Evolutionary conservation across 2,329 filamentous ascomycete species (phyloP).

Genomic region (Colletotrichum trifolii): DNA sequence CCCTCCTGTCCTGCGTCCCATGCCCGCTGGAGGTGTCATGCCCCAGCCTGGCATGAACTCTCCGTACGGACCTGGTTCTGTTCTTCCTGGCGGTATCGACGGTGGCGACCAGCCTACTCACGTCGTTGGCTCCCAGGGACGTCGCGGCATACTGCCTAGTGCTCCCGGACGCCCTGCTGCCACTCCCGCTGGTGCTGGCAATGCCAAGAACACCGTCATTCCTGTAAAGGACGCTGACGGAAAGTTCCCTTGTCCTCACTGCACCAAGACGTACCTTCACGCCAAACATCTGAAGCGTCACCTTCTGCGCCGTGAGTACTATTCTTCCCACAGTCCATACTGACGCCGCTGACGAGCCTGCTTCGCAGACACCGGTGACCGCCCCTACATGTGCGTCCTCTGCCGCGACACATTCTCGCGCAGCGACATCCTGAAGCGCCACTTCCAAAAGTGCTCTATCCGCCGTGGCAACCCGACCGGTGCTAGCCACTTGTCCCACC

Average conservation of each 20-base stretch:
- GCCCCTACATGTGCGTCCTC: constrained; percentile 97
- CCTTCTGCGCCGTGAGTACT: constrained; percentile 88
- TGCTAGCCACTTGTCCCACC: constrained; percentile 93
- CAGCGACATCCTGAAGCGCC: constrained; percentile 97
- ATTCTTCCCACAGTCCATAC: constrained; percentile 17
- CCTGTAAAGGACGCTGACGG: constrained; percentile 96
- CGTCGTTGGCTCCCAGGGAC: constrained; percentile 93
- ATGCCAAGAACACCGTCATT: constrained; percentile 83
- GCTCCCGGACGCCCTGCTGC: constrained; percentile 87
- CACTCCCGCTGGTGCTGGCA: constrained; percentile 73
- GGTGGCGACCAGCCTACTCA: constrained; percentile 80
- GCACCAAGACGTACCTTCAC: constrained; percentile 97
- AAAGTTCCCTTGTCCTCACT: constrained; percentile 98
- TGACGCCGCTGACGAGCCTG: constrained; percentile 30
- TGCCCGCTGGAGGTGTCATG: constrained; percentile 75
- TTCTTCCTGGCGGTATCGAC: constrained; percentile 67
- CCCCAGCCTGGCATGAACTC: constrained; percentile 67
- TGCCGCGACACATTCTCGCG: constrained; percentile 98
- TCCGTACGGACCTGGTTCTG: constrained; percentile 67
- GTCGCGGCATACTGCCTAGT: constrained; percentile 90
- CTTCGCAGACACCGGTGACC: constrained; percentile 89
- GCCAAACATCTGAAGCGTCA: constrained; percentile 98
- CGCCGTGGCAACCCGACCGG: constrained; percentile 95
- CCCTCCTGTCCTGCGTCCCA: constrained; percentile 73
- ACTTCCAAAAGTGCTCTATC: constrained; percentile 99